Percentiles rank a stretch among this genome's conserved stretches.
These are phyloP conservation scores for Linum usitatissimum DNA, from an alignment of 345 rosid genomes.

Conservation along the genomic window DNA sequence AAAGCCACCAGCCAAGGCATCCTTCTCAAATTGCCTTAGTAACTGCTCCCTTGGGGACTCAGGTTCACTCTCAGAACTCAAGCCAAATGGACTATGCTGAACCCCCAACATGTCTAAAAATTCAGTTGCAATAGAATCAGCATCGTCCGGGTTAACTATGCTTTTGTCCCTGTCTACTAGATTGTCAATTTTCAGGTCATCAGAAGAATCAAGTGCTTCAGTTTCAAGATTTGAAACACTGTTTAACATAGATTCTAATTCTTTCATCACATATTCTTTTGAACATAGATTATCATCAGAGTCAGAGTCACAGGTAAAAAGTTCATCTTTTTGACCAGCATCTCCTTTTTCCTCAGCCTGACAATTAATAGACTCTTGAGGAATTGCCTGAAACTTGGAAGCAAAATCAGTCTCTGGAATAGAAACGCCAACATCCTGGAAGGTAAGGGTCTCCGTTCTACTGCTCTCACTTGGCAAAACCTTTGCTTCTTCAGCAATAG, in stretches of 20 bases:
- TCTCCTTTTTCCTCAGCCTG: constrained; percentile 17
- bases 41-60: constrained; percentile 93
- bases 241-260: constrained; percentile 60
- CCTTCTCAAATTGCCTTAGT: constrained; percentile 80
- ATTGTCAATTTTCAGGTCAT: constrained; percentile 22
- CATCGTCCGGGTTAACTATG: constrained; percentile 42
- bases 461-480: constrained; percentile 23
- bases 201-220: constrained; percentile 43
- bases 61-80: constrained; percentile 71
- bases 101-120: constrained; percentile 77
- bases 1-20: constrained; percentile 48
- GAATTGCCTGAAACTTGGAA: constrained; percentile 13
- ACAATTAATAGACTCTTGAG: constrained; percentile 30
- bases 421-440: constrained; percentile 16
- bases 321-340: constrained; percentile 13
- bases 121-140: constrained; percentile 63
- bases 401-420: constrained; percentile 22
- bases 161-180: constrained; percentile 25
- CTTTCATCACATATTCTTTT: constrained; percentile 64
- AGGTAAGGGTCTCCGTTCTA: constrained; percentile 18
- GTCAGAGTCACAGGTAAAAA: constrained; percentile 18
- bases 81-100: constrained; percentile 60
- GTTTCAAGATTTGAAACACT: constrained; percentile 49
- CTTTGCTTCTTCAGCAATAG: constrained; percentile 28
- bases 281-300: constrained; percentile 29